Evolutionary conservation across 2,329 filamentous ascomycete species (phyloP).

Genomic region (Aspergillus quadricinctus): DNA sequence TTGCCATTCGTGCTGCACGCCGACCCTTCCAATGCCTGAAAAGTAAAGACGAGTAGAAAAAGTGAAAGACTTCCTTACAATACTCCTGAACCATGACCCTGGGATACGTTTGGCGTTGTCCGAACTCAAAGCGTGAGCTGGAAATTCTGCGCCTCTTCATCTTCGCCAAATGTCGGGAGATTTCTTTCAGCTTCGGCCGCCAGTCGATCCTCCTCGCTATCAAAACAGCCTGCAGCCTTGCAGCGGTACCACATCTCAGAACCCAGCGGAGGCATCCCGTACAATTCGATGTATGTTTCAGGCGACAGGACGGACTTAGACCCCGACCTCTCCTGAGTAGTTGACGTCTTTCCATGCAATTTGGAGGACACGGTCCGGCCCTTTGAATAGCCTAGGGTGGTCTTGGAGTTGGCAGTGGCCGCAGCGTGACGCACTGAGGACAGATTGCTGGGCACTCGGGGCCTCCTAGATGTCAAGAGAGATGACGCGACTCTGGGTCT

Average conservation of each 20-base stretch:
- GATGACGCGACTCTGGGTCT: constrained; percentile 36
- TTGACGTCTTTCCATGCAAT: constrained; percentile 22
- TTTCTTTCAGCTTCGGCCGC: constrained; percentile 22
- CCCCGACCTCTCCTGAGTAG: constrained; percentile 18
- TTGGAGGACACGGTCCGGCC: constrained; percentile 51
- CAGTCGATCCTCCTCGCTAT: constrained; percentile 23
- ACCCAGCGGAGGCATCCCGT: constrained; percentile 39
- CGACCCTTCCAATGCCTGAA: not conserved
- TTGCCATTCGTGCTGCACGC: not conserved
- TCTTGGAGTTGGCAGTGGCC: constrained; percentile 67
- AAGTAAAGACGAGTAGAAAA: constrained; percentile 10
- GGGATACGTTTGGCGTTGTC: not conserved
- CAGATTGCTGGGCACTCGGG: constrained; percentile 45
- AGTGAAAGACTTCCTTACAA: constrained; percentile 3
- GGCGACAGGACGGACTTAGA: constrained; percentile 34
- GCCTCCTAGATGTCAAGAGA: constrained; percentile 35
- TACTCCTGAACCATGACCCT: not conserved
- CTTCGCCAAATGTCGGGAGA: constrained; percentile 33
- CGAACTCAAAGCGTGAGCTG: constrained; percentile 34
- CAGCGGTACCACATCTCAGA: constrained; percentile 43
- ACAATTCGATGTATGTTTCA: constrained; percentile 40
- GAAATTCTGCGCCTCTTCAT: constrained; percentile 37
- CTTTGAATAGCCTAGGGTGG: constrained; percentile 79
- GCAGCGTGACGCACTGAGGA: constrained; percentile 55
- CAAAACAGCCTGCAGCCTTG: constrained; percentile 36